Evolutionary conservation across 2,329 filamentous ascomycete species (phyloP).

Genomic region (Grosmannia huntii): DNA sequence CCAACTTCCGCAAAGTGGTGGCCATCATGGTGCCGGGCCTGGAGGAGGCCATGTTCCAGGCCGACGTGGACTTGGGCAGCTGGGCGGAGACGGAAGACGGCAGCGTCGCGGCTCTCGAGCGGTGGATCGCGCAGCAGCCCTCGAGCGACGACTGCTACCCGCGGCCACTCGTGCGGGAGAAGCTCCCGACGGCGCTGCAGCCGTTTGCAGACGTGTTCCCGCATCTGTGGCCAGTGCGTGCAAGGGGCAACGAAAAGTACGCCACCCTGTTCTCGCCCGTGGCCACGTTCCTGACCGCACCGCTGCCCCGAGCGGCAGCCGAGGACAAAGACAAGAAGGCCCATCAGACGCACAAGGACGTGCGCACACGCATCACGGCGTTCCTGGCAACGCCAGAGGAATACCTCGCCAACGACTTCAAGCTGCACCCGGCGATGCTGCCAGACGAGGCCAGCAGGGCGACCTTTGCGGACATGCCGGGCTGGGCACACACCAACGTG

Average conservation of each 20-base stretch:
- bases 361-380: slow-evolving; percentile 69
- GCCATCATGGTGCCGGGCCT: slow-evolving; percentile 85
- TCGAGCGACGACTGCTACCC: slow-evolving; percentile 44
- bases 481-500: slow-evolving; percentile 75
- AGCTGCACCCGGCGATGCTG: slow-evolving; percentile 68
- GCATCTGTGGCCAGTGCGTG: slow-evolving; percentile 79
- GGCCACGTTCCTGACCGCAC: slow-evolving; percentile 67
- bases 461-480: slow-evolving; percentile 43
- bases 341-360: slow-evolving; percentile 39
- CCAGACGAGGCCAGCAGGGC: slow-evolving; percentile 37
- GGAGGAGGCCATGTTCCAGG: slow-evolving; percentile 79
- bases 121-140: slow-evolving; percentile 21
- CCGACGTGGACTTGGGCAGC: slow-evolving; percentile 34
- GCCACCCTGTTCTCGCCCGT: slow-evolving; percentile 78
- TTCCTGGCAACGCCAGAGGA: slow-evolving; percentile 63
- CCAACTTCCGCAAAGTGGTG: slow-evolving; percentile 65
- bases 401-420: slow-evolving; percentile 70
- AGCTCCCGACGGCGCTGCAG: slow-evolving; percentile 40
- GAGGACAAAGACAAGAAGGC: slow-evolving; percentile 50
- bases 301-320: slow-evolving; percentile 49
- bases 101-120: slow-evolving; percentile 19
- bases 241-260: slow-evolving; percentile 69
- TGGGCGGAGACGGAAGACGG: slow-evolving; percentile 25
- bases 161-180: slow-evolving; percentile 34
- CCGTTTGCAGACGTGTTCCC: slow-evolving; percentile 72